Evolutionary conservation across 106 monocot genomes (phyloP), one percentile per base, ranked within the genome.

Genomic region (Posidonia australis): DNA sequence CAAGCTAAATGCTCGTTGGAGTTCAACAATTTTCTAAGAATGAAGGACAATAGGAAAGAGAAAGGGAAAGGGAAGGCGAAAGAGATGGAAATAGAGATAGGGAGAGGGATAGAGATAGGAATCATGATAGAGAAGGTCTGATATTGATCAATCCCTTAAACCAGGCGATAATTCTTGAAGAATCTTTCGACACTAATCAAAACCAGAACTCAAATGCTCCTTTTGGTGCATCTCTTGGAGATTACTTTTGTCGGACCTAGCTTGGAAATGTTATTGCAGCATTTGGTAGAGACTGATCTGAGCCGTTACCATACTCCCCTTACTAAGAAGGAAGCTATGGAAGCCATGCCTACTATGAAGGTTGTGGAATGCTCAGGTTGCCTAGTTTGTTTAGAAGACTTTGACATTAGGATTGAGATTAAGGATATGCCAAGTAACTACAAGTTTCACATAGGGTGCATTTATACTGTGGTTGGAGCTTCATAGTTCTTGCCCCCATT

Each of bases 401-500:
- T 92, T 52, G 79, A 68, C 1, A 44, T 72, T 16, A 84, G 86
- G 0, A 32, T 54, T 21, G 77, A 82, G 58, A 82, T 73, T 5
- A 84, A 71, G 63, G 71, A 84, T 67, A 84, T 92, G 86, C 91
- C 91, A 0, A 87, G 91, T 47, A 77, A 82, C 44, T 87, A 92
- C 23, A 77, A 55, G 67, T 92, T 92, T 45, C 92, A 92, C 58
- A 49, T 64, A 49, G 67, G 65, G 21, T 92, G 92, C 26, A 81
- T n/a, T 92, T 27, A 7, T 87, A 63, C 92, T 84, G 36, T 92
- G 92, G 92, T 80, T 92, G 31, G 84, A 82, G 60, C 69, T 82
- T 32, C 92, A 92, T 49, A 84, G 92, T 18, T 92, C 92, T 7
- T 92, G 92, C n/a, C 71, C 92, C 92, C 0, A 82, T 92, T 19